These are phyloP conservation scores for Gillenia trifoliata DNA, from an alignment of 306 rosid genomes.

Conservation along the genomic window DNA sequence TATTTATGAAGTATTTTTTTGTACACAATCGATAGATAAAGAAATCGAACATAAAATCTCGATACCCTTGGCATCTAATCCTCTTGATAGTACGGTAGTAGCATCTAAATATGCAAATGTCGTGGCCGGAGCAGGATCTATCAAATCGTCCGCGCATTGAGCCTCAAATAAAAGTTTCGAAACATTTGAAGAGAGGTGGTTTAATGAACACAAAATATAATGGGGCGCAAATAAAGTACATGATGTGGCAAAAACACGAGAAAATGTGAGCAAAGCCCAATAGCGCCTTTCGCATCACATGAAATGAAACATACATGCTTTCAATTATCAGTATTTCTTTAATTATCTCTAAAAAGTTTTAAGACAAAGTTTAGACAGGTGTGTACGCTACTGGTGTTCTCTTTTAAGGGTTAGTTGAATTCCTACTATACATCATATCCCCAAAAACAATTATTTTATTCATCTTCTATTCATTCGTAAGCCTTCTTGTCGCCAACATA, in stretches of 20 bases:
- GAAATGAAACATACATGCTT: neutral
- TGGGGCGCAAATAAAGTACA: neutral
- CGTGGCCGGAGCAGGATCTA: neutral
- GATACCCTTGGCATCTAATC: no score
- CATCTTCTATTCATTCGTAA: slow-evolving; percentile 9
- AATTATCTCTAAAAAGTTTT: neutral
- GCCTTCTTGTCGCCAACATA: slow-evolving; percentile 32
- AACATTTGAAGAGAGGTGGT: neutral
- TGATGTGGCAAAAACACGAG: no score
- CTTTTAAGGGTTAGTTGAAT: slow-evolving; percentile 11
- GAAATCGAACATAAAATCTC: neutral
- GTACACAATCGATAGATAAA: no score
- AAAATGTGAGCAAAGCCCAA: neutral
- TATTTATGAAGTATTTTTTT: no score
- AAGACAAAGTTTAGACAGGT: slow-evolving; percentile 15
- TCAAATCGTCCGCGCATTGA: no score
- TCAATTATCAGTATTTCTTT: neutral
- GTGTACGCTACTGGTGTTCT: neutral
- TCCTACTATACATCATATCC: neutral
- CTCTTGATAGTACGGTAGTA: neutral
- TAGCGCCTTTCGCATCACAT: slow-evolving; percentile 1
- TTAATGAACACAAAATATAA: neutral
- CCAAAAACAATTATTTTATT: slow-evolving; percentile 13
- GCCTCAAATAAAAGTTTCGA: neutral
- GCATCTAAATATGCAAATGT: neutral